phyloP scores from a whole-genome alignment of 2,329 filamentous ascomycete species.

The Fonsecaea erecta region DNA sequence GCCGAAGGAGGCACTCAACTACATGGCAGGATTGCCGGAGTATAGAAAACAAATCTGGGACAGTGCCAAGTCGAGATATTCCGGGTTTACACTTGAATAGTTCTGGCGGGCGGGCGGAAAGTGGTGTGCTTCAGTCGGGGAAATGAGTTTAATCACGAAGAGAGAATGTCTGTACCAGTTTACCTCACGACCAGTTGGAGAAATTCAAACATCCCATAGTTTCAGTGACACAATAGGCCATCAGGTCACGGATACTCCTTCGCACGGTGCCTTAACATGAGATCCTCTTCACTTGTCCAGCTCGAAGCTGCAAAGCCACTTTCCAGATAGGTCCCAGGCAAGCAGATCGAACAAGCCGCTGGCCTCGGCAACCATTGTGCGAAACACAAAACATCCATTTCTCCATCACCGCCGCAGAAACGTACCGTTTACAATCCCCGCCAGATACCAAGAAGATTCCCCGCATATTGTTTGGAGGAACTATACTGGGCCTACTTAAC shows the following conservation, averaged over 20 bases:
- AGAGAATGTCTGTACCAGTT: too few relatives aligned
- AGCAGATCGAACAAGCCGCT: neutral
- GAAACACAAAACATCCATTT: neutral
- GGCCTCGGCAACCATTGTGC: neutral
- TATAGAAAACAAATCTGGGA: slow-evolving; percentile 27
- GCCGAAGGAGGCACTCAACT: slow-evolving; percentile 57
- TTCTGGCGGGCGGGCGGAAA: neutral
- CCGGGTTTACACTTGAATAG: slow-evolving; percentile 10
- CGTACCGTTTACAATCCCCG: neutral
- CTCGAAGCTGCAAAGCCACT: neutral
- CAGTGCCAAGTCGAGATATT: slow-evolving; percentile 6
- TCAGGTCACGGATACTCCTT: neutral
- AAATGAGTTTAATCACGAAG: too few relatives aligned
- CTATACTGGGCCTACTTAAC: neutral
- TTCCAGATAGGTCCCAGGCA: neutral
- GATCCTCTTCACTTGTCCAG: neutral
- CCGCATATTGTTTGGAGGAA: neutral
- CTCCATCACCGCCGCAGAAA: neutral
- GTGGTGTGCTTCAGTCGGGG: too few relatives aligned
- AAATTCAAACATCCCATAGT: neutral
- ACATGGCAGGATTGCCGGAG: slow-evolving; percentile 36
- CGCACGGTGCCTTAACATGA: too few relatives aligned
- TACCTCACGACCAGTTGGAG: neutral
- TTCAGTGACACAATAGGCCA: neutral
- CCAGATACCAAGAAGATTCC: neutral